Evolutionary conservation across 2,329 filamentous ascomycete species (phyloP), one percentile per base, ranked within the genome.

Genomic region (Ceratocystiopsis sp.): DNA sequence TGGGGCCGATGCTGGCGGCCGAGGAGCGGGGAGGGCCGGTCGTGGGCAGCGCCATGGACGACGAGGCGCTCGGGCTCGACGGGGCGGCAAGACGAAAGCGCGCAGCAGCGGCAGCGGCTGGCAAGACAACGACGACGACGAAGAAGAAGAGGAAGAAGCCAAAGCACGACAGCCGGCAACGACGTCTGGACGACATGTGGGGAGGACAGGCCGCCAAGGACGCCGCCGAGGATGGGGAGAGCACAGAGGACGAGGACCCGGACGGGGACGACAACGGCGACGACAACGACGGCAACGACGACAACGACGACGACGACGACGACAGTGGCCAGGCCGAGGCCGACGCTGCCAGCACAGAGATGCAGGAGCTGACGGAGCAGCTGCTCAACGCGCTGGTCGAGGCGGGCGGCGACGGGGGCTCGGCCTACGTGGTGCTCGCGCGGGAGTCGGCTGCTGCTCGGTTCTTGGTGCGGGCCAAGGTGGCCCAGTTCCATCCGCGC

Each of bases 11-110:
- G 75, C 66, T 93, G 37, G 84, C 84, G 8, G 82, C 83, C 1
- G 85, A 93, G 61, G 82, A 86, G 54, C 67, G 87, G 1, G 85
- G 85, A 9, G 84, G 85, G 0, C 84, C 85, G 0, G 79, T 86
- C 12, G 83, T 87, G 1, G 83, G 85, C 4, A 80, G 84, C 50
- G 66, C 79, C 51, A 67, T 80, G 54, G 75, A 81, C 57, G 54
- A 70, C 10, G 70, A 80, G 38, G 71, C 71, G 49, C 59, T 79
- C 7, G 68, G 66, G 4, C 25, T 11, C 5, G 25, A 8, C 25
- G 25, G 25, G 25, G 74, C 13, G 74, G 71, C 48, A 74, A 69
- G 51, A 71, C 67, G 51, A 45, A 37, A 54, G 62, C 17, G 17
- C 39, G 35, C 69, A 71, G 51, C 70, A 65, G 54, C 61, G 69